Evolutionary conservation across 257 asterid genomes (phyloP).

Genomic region (Solanum etuberosum): DNA sequence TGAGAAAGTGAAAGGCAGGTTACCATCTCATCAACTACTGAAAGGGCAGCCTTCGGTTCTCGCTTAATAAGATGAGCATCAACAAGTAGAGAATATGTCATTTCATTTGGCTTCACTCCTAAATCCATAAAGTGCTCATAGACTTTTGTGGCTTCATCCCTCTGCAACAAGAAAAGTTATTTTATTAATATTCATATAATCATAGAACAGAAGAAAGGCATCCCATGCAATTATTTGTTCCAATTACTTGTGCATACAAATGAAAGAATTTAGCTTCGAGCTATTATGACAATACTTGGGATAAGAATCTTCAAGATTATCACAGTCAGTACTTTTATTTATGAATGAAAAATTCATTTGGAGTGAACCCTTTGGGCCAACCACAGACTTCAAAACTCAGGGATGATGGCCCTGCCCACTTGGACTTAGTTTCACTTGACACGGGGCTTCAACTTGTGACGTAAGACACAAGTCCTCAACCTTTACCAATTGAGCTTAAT

Average conservation of each 20-base stretch:
- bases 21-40: slow-evolving; percentile 73
- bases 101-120: slow-evolving; percentile 66
- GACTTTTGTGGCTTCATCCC: slow-evolving; percentile 87
- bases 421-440: neutral
- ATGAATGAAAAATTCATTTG: neutral
- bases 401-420: neutral
- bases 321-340: neutral
- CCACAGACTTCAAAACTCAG: neutral
- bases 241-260: neutral
- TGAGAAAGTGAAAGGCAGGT: neutral
- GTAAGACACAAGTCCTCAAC: neutral
- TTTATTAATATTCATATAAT: neutral
- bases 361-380: neutral
- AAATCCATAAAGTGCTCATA: slow-evolving; percentile 57
- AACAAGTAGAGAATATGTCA: slow-evolving; percentile 59
- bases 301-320: neutral
- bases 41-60: slow-evolving; percentile 65
- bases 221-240: neutral
- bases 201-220: neutral
- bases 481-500: neutral
- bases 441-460: neutral
- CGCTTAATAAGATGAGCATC: slow-evolving; percentile 72
- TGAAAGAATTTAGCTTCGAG: neutral
- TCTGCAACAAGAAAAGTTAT: slow-evolving; percentile 40
- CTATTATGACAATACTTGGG: neutral